A percentile compares a stretch with the other conserved stretches of the same genome.
These are phyloP conservation scores for Phytophthora syringae DNA, from an alignment of 352 stramenopile genomes.

Conservation along the genomic window DNA sequence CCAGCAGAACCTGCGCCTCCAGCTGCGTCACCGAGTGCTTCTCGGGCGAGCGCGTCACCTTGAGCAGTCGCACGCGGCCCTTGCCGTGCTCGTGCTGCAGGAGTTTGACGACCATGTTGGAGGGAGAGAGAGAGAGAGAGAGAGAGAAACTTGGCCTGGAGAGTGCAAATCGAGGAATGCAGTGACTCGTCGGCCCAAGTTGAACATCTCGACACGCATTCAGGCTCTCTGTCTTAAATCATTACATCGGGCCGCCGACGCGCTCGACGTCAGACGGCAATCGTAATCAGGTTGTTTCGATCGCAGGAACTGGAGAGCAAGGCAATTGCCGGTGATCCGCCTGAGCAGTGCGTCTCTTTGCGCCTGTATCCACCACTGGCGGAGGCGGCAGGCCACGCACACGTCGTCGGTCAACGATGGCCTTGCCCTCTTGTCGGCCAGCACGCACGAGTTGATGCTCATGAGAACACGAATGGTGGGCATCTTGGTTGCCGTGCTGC, in stretches of 20 bases:
- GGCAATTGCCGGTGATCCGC: too few relatives aligned
- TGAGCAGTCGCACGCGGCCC: slow-evolving; percentile 86
- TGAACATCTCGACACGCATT: slow-evolving; percentile 20
- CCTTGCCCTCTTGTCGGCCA: too few relatives aligned
- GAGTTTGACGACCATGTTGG: slow-evolving; percentile 78
- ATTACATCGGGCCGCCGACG: slow-evolving; percentile 19
- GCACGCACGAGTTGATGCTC: too few relatives aligned
- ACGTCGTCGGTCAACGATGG: too few relatives aligned
- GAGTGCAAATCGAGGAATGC: slow-evolving; percentile 50
- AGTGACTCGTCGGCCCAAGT: not conserved
- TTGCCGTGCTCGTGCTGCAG: slow-evolving; percentile 85
- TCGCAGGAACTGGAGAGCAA: too few relatives aligned
- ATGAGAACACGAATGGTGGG: too few relatives aligned
- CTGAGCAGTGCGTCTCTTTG: too few relatives aligned
- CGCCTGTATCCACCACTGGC: too few relatives aligned
- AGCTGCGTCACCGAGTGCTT: slow-evolving; percentile 86
- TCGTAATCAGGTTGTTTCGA: not conserved
- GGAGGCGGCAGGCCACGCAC: too few relatives aligned
- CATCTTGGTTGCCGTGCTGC: too few relatives aligned
- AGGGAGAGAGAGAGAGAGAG: not conserved
- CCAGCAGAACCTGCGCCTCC: slow-evolving; percentile 83
- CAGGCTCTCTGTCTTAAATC: slow-evolving; percentile 6
- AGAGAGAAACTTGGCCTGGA: slow-evolving; percentile 13
- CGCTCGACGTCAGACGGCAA: slow-evolving; percentile 14
- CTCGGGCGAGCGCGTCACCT: slow-evolving; percentile 79